Base-by-base conservation (phyloP, 345 rosid species). In the Garcia nutans region DNA sequence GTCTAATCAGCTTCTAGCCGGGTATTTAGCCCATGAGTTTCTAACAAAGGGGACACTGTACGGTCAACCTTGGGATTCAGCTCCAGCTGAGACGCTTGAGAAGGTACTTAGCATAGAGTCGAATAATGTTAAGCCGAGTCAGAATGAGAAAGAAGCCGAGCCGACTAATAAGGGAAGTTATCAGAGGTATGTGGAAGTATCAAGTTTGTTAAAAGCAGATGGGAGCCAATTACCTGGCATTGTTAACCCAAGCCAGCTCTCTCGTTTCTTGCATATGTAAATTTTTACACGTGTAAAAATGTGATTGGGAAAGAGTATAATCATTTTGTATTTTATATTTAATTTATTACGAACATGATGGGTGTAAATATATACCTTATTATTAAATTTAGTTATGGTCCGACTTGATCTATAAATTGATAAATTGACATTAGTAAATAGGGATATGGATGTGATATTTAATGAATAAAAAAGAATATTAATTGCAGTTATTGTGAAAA, bases 171-270 rank as follows among this genome's bases (percentile, higher is more conserved):
- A 77, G 82, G 82, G 66, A 37, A 80, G 81, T 65, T 78, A 77
- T 71, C 79, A 77, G 71, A 84, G 85, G 83, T 94, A 92, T 76
- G 73, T 71, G 72, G 96, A 92, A 69, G 88, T 92, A 59, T 89
- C 97, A 10, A 79, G 84, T 71, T 83, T 94, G 82, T 70, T 92
- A 70, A 87, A 88, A 86, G 60, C 75, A 56, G 89, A 84, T 8
- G 94, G 93, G 86, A 76, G 87, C 88, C 88, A 89, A 77, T 16
- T 94, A 50, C 85, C 90, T 6, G 93, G 90, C 45, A 81, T 94
- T 68, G 86, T 92, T 68, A 92, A 94, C 85, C 98, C 98, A 56
- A 84, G 90, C 74, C 94, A 90, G 79, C 94, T 94, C 74, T 90
- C 88, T 68, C 85, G 86, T 66, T 82, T 86, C 69, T 58, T 92